These are phyloP conservation scores for Chrysopogon serrulatus DNA, from an alignment of 176 grass and related monocot species.

Conservation along the genomic window DNA sequence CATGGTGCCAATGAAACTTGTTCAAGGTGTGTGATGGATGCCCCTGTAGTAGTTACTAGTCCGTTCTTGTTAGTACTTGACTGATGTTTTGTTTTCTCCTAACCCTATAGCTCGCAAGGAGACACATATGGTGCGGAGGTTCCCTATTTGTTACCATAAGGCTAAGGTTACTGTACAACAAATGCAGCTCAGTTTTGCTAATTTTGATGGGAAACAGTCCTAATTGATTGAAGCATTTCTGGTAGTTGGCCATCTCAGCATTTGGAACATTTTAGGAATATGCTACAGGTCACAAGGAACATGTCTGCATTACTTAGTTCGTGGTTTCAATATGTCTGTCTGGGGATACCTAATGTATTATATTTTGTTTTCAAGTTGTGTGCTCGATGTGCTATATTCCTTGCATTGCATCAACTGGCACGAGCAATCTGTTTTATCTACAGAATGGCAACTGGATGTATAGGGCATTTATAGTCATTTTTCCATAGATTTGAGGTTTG, in stretches of 20 bases:
- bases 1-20: slow-evolving; percentile 57
- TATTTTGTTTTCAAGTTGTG: neutral
- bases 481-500: slow-evolving; percentile 35
- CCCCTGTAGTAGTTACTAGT: slow-evolving; percentile 8
- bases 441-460: slow-evolving; percentile 30
- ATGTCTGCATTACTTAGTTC: slow-evolving; percentile 15
- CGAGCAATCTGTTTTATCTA: slow-evolving; percentile 11
- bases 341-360: slow-evolving; percentile 18
- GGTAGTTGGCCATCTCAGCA: slow-evolving; percentile 27
- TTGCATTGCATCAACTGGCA: neutral
- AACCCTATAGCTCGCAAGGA: slow-evolving; percentile 31
- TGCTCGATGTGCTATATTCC: neutral
- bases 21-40: slow-evolving; percentile 42
- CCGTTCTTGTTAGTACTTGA: slow-evolving; percentile 4
- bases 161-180: slow-evolving; percentile 19
- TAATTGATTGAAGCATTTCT: slow-evolving; percentile 34
- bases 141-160: neutral
- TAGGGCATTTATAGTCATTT: slow-evolving; percentile 39
- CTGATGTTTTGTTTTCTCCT: slow-evolving; percentile 43
- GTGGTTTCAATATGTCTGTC: slow-evolving; percentile 12
- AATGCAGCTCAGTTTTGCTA: slow-evolving; percentile 47
- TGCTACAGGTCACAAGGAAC: slow-evolving; percentile 32
- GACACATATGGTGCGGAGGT: slow-evolving; percentile 17
- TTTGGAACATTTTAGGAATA: slow-evolving; percentile 21
- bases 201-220: slow-evolving; percentile 16